Conservation (phyloP, 2,329 filamentous ascomycete genomes). For the Fusarium cyanostomum region DNA sequence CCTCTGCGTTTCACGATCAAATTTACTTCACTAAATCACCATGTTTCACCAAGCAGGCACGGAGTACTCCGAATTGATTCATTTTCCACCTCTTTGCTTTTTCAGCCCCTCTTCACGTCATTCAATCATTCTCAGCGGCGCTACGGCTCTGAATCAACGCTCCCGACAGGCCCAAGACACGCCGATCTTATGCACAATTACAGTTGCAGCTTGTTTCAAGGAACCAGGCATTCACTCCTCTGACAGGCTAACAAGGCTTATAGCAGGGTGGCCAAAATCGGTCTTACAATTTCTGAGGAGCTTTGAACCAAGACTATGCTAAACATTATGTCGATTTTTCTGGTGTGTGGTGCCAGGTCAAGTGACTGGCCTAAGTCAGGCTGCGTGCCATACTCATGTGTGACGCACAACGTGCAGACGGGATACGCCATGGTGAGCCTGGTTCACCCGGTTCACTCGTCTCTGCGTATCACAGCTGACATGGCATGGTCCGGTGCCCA, state of each 20-base stretch:
- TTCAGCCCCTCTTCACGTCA: neutral
- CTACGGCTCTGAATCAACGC: neutral
- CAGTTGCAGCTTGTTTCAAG: neutral
- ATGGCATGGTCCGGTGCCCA: slow-evolving; percentile 11
- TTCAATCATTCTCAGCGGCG: neutral
- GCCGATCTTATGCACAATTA: slow-evolving; percentile 5
- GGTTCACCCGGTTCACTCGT: neutral
- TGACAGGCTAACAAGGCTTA: slow-evolving; percentile 1
- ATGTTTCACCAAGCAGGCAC: slow-evolving; percentile 4
- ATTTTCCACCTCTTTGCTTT: neutral
- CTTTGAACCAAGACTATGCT: too few relatives aligned
- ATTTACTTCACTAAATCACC: neutral
- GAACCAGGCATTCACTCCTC: slow-evolving; percentile 19
- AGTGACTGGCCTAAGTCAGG: slow-evolving; percentile 23
- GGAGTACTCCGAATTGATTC: slow-evolving; percentile 31
- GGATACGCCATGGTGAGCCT: neutral
- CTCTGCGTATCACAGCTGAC: slow-evolving; percentile 14
- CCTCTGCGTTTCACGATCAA: slow-evolving; percentile 11
- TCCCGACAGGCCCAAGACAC: neutral
- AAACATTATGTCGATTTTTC: too few relatives aligned
- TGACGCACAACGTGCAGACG: slow-evolving; percentile 18
- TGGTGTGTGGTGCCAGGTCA: slow-evolving; percentile 1
- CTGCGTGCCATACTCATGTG: slow-evolving; percentile 13
- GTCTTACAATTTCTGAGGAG: too few relatives aligned
- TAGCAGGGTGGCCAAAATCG: too few relatives aligned